These are phyloP conservation scores for Naegleria fowleri DNA, from an alignment of 208 protist species.

Conservation along the genomic window DNA sequence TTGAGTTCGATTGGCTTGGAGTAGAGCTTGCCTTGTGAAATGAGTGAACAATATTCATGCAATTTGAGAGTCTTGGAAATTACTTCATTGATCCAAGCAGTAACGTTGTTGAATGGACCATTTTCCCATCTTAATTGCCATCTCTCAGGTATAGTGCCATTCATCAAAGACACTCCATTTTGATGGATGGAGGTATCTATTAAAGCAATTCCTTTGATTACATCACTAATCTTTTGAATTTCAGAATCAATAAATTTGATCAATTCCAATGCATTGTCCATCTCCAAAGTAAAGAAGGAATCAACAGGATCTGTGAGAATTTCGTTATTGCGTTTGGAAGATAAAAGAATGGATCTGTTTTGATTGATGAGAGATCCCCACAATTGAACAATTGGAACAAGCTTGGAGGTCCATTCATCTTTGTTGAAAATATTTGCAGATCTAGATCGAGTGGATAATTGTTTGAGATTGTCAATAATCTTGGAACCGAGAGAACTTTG, in stretches of 20 bases:
- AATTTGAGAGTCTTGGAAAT: constrained; percentile 67
- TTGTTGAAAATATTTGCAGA: constrained; percentile 54
- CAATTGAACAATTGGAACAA: constrained; percentile 70
- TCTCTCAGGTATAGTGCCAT: constrained; percentile 63
- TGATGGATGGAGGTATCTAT: constrained; percentile 65
- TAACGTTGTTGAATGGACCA: constrained; percentile 50
- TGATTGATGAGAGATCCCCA: constrained; percentile 64
- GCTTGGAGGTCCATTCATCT: constrained; percentile 67
- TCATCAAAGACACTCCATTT: constrained; percentile 68
- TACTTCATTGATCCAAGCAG: constrained; percentile 75
- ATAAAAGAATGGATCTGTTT: neutral
- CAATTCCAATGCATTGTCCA: constrained; percentile 58
- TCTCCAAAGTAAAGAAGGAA: constrained; percentile 76
- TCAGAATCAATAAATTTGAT: constrained; percentile 64
- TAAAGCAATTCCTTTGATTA: constrained; percentile 74
- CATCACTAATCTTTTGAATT: constrained; percentile 67
- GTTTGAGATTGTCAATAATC: constrained; percentile 70
- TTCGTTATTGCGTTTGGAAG: neutral
- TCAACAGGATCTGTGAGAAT: constrained; percentile 60
- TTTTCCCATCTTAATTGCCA: constrained; percentile 82
- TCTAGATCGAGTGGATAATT: constrained; percentile 43
- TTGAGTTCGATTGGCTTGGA: constrained; percentile 62
- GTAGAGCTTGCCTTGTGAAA: constrained; percentile 61
- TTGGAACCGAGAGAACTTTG: constrained; percentile 63
- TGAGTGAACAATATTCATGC: constrained; percentile 54